phyloP scores from a whole-genome alignment of 1,284 basidiomycete genomes.

The Sanghuangporus weigelae region DNA sequence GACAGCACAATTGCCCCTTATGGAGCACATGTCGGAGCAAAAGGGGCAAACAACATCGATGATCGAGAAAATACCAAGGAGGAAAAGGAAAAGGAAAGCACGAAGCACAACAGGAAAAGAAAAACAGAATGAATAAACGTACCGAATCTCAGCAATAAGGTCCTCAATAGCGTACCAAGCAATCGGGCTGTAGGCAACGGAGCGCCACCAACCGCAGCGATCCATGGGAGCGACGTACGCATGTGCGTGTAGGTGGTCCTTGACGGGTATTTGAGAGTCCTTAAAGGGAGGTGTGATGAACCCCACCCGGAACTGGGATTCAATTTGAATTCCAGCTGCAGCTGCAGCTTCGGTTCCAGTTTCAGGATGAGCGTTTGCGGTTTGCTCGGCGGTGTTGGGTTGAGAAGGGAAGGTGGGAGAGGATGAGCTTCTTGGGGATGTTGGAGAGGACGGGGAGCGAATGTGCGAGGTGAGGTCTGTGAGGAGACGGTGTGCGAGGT shows the following conservation, averaged over 20 bases:
- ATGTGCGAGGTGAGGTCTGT: conserved; percentile 38
- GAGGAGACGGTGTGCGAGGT: conserved; percentile 53
- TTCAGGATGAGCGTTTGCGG: neutral
- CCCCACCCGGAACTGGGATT: conserved; percentile 48
- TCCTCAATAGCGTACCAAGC: conserved; percentile 75
- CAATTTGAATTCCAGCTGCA: conserved; percentile 1
- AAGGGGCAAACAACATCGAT: too few relatives aligned
- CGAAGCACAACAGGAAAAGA: neutral
- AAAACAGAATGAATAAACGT: conserved; percentile 22
- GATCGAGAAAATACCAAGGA: neutral
- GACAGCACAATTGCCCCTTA: too few relatives aligned
- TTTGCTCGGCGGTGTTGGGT: conserved; percentile 21
- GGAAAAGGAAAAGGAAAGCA: neutral
- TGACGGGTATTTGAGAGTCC: conserved; percentile 69
- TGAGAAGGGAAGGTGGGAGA: conserved; percentile 26
- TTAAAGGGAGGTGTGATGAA: conserved; percentile 73
- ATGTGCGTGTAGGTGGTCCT: conserved; percentile 71
- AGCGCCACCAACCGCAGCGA: conserved; percentile 66
- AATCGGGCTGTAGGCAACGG: conserved; percentile 56
- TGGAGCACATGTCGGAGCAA: too few relatives aligned
- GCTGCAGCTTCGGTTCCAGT: conserved; percentile 11
- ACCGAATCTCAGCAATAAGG: conserved; percentile 76
- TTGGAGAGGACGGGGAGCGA: conserved; percentile 27
- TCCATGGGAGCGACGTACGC: conserved; percentile 62
- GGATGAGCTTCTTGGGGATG: conserved; percentile 26